A percentile compares a stretch with the other conserved stretches of the same genome.
Evolutionary conservation across 768 basidiomycete genomes (phyloP).

Genomic region (Vararia minispora): DNA sequence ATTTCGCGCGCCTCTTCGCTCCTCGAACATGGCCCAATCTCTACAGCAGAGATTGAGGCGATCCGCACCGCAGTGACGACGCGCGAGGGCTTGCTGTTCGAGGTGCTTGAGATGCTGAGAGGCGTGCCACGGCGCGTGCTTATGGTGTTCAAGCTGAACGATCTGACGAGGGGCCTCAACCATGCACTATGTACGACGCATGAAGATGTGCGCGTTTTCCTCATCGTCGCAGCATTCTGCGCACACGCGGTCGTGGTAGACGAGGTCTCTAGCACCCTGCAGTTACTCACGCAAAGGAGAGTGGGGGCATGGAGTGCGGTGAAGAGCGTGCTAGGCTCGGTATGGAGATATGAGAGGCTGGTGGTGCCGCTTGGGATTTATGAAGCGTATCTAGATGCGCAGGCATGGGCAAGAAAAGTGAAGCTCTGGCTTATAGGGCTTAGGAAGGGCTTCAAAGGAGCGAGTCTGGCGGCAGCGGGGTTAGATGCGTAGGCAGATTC

Average conservation of each 20-base stretch:
- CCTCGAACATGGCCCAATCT: conserved; percentile 59
- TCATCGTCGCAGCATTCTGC: conserved; percentile 88
- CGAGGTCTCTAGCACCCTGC: too few relatives aligned
- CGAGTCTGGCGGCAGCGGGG: too few relatives aligned
- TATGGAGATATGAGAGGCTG: too few relatives aligned
- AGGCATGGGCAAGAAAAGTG: too few relatives aligned
- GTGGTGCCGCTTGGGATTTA: too few relatives aligned
- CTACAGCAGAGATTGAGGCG: conserved; percentile 69
- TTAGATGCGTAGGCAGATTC: too few relatives aligned
- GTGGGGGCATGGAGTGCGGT: too few relatives aligned
- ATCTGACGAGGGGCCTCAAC: conserved; percentile 78
- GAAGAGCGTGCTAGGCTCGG: too few relatives aligned
- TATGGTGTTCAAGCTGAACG: conserved; percentile 82
- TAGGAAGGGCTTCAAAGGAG: too few relatives aligned
- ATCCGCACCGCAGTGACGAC: conserved; percentile 76
- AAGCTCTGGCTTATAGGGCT: too few relatives aligned
- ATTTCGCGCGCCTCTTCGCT: conserved; percentile 24
- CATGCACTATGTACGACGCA: conserved; percentile 81
- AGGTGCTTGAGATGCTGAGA: conserved; percentile 81
- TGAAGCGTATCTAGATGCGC: too few relatives aligned
- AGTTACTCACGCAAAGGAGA: too few relatives aligned
- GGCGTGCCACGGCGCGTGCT: conserved; percentile 74
- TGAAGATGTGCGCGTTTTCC: conserved; percentile 78
- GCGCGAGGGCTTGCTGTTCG: conserved; percentile 71
- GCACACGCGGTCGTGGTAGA: conserved; percentile 68